These are phyloP conservation scores for Saturnispora zaruensis DNA, from an alignment of 805 yeast genomes.

Conservation along the genomic window DNA sequence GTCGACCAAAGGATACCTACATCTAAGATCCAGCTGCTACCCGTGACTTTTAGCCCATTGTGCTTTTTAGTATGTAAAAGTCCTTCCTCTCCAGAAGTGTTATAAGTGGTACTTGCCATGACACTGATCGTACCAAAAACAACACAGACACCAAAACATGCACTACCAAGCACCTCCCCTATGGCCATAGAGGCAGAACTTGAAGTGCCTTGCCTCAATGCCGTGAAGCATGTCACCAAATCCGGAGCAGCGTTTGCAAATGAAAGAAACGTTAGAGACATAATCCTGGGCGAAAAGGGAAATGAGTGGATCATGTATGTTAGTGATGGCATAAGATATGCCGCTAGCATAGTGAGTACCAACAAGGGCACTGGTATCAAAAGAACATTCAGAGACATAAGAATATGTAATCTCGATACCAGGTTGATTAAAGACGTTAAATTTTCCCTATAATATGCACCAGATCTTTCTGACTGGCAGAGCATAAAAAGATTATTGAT, in stretches of 20 bases:
- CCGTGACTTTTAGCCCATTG: conserved; percentile 1
- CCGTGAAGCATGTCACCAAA: conserved; percentile 73
- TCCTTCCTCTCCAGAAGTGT: not conserved
- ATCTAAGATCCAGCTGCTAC: conserved; percentile 1
- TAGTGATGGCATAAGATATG: conserved; percentile 8
- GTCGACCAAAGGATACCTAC: not conserved
- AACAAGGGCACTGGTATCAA: conserved; percentile 5
- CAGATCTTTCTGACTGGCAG: not conserved
- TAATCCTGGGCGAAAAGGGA: conserved; percentile 5
- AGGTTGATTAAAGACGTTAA: not conserved
- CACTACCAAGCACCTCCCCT: conserved; percentile 47
- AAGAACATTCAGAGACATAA: not conserved
- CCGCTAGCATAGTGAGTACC: conserved; percentile 4
- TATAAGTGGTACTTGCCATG: conserved; percentile 1
- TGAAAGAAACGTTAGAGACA: conserved; percentile 63
- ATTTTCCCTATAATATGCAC: not conserved
- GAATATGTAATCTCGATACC: not conserved
- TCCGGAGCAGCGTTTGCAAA: conserved; percentile 93
- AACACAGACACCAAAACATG: conserved; percentile 43
- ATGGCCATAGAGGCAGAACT: conserved; percentile 44
- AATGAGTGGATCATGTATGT: conserved; percentile 7
- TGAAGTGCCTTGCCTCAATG: conserved; percentile 49
- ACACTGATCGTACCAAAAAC: conserved; percentile 44
- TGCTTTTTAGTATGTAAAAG: not conserved
- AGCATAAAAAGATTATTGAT: no score